Evolutionary conservation across 2,329 filamentous ascomycete species (phyloP).

Genomic region (Hypoxylon sp.): DNA sequence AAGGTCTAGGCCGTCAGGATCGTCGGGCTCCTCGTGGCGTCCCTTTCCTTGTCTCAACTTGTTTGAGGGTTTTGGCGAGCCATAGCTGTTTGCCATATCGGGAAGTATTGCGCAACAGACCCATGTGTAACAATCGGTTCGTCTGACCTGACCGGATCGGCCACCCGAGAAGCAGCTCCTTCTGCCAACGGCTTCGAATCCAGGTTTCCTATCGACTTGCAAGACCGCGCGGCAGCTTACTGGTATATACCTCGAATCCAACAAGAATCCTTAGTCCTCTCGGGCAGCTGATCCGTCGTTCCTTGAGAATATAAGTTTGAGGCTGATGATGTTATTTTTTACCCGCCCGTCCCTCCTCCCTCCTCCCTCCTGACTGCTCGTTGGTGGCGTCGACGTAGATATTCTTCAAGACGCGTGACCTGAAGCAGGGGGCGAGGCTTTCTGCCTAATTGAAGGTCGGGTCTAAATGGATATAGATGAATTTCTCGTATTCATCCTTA

Average conservation of each 20-base stretch:
- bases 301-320: background rate
- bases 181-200: no score
- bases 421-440: background rate
- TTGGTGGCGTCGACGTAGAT: background rate
- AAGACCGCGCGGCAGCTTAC: background rate
- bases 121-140: slow-evolving; percentile 6
- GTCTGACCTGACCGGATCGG: slow-evolving; percentile 9
- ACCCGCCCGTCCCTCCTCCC: background rate
- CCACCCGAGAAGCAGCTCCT: background rate
- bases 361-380: background rate
- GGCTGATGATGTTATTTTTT: background rate
- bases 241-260: background rate
- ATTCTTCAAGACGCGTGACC: background rate
- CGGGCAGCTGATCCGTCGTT: background rate
- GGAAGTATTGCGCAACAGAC: slow-evolving; percentile 2
- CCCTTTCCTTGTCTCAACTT: slow-evolving; percentile 23
- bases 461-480: background rate
- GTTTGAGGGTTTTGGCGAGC: slow-evolving; percentile 22
- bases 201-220: background rate
- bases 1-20: slow-evolving; percentile 23
- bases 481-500: background rate
- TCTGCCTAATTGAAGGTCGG: background rate
- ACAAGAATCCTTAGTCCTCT: background rate
- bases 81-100: slow-evolving; percentile 19
- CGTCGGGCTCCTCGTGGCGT: background rate